Evolutionary conservation across 805 yeast species (phyloP).

Genomic region (Jamesozyma gamospora): DNA sequence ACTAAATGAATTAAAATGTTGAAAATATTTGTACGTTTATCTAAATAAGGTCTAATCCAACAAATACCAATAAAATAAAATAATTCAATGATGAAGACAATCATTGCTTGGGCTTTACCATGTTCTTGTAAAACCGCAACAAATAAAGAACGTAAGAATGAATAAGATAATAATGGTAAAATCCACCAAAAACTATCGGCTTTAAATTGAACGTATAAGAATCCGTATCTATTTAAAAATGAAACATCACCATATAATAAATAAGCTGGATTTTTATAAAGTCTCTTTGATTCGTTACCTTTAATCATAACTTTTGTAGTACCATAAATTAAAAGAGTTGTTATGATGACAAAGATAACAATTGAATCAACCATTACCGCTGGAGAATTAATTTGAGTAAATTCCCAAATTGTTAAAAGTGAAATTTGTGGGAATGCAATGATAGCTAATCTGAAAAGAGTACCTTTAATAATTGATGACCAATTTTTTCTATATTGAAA

Average conservation of each 20-base stretch:
- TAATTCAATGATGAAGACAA: constrained; percentile 68
- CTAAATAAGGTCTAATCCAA: constrained; percentile 81
- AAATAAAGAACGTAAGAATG: constrained; percentile 64
- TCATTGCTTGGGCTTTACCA: constrained; percentile 75
- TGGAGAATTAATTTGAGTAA: constrained; percentile 70
- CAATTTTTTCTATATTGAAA: constrained; percentile 72
- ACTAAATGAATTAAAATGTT: constrained; percentile 78
- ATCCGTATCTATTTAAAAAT: constrained; percentile 80
- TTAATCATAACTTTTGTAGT: constrained; percentile 59
- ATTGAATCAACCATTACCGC: constrained; percentile 77
- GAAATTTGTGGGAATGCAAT: constrained; percentile 84
- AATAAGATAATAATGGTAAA: constrained; percentile 50
- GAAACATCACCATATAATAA: constrained; percentile 75
- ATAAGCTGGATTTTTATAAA: constrained; percentile 88
- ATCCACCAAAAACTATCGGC: constrained; percentile 85
- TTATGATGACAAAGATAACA: constrained; percentile 48
- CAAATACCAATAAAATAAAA: constrained; percentile 55
- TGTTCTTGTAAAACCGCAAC: constrained; percentile 76
- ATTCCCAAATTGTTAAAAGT: constrained; percentile 80
- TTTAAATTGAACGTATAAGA: constrained; percentile 80
- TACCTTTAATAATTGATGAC: constrained; percentile 79
- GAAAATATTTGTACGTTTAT: constrained; percentile 87
- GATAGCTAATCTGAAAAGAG: constrained; percentile 70
- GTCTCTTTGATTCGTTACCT: constrained; percentile 60
- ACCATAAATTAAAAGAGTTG: constrained; percentile 60